Conservation (phyloP, 768 basidiomycete genomes). For the Trametes coccinea region DNA sequence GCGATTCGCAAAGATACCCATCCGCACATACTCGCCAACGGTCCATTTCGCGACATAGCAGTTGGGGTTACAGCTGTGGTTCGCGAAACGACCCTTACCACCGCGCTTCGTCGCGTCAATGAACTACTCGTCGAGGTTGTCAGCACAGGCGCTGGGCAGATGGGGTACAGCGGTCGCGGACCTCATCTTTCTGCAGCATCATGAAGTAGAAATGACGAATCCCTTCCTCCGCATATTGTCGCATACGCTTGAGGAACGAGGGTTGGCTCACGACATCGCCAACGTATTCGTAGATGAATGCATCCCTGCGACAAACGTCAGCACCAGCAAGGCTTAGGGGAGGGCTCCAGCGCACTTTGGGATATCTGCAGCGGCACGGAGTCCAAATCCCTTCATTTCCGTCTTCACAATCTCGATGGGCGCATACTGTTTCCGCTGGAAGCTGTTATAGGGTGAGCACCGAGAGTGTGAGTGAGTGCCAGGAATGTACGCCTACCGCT, state of each 20-base stretch:
- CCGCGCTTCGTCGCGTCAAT: conserved; percentile 98
- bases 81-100: conserved; percentile 95
- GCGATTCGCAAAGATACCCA: conserved; percentile 97
- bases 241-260: conserved; percentile 92
- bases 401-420: conserved; percentile 88
- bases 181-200: conserved; percentile 99
- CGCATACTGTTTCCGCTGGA: conserved; percentile 84
- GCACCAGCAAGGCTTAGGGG: neutral
- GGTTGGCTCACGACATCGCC: conserved; percentile 91
- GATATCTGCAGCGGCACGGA: conserved; percentile 73
- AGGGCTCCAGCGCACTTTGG: conserved; percentile 51
- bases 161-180: conserved; percentile 34
- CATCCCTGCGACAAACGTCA: conserved; percentile 53
- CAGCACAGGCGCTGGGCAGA: neutral
- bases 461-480: neutral
- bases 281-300: conserved; percentile 96
- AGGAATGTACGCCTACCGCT: conserved; percentile 59
- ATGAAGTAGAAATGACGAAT: conserved; percentile 99
- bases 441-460: conserved; percentile 48
- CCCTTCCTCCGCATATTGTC: conserved; percentile 88
- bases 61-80: conserved; percentile 97
- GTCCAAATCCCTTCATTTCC: conserved; percentile 93
- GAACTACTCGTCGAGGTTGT: conserved; percentile 46
- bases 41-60: conserved; percentile 99
- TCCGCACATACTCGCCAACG: conserved; percentile 82